Evolutionary conservation across 2,329 filamentous ascomycete genomes (phyloP), one percentile per base, ranked within the genome.

Genomic region (Fusarium agapanthi): DNA sequence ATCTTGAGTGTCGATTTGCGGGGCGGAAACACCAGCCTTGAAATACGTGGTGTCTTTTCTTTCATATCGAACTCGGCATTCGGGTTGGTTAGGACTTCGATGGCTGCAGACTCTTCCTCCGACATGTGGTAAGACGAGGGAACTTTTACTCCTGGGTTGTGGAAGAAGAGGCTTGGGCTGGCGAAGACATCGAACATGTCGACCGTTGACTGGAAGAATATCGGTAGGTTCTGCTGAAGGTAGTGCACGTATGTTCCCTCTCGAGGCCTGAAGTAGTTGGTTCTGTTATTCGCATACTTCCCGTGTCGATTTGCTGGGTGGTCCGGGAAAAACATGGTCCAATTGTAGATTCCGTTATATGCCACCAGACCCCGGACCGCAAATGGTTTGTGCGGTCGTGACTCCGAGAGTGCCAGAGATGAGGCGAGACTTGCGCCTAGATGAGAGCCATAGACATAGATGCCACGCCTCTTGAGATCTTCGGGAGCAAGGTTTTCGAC

Each of bases 341-440:
- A 91, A 80, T 91, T 87, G 80, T 89, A 91, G 65, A 91, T 84
- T 45, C 88, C 89, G 71, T 91, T 89, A 79, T 87, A 87, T 13
- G 86, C 84, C 22, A 89, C 80, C 37, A 90, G 78, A 13, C 89
- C 89, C 15, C 87, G 84, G 47, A 91, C 82, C 43, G 82, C 83
- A 75, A 88, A 83, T 37, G 75, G 79, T 20, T 80, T 75, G 60
- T 86, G 81, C 5, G 80, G 73, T 48, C 84, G 82, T 3, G 85
- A 81, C 77, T 91, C 88, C 5, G 88, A 91, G 47, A 92, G 79
- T 14, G 89, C 86, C 7, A 91, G 81, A 3, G 88, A 86, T 20
- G 86, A 81, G 34, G 88, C 90, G 13, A 92, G 81, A 20, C 86
- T 84, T 40, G 87, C 90, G 22, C 89, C 88, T 2, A 91, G 83